Percentiles rank a stretch among this genome's conserved stretches.
phyloP scores from a whole-genome alignment of 306 rosid species.

The Prinsepia uniflora region DNA sequence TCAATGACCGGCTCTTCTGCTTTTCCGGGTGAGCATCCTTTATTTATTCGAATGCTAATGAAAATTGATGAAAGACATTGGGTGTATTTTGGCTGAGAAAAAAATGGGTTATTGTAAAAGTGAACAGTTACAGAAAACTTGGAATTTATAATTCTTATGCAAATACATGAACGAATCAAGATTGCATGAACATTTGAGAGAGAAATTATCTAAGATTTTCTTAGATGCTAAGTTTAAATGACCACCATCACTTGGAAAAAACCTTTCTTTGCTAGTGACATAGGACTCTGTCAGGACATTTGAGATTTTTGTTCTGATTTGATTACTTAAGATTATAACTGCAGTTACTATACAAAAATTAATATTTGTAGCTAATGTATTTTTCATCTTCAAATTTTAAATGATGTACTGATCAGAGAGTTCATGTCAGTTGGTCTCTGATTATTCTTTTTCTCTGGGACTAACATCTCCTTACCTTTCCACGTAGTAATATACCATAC shows the following conservation, averaged over 20 bases:
- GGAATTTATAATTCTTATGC: background rate
- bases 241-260: too few relatives aligned
- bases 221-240: too few relatives aligned
- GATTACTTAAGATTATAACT: background rate
- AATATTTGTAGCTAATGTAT: background rate
- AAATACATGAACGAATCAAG: too few relatives aligned
- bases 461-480: constrained; percentile 11
- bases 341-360: background rate
- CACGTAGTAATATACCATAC: constrained; percentile 59
- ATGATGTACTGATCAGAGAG: background rate
- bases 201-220: background rate
- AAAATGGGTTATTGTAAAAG: too few relatives aligned
- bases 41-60: constrained; percentile 4
- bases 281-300: too few relatives aligned
- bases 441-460: background rate
- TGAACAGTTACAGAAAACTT: background rate
- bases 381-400: background rate
- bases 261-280: background rate
- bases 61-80: background rate
- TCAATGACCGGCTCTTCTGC: constrained; percentile 45
- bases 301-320: background rate
- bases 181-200: background rate
- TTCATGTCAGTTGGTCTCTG: background rate
- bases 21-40: constrained; percentile 58
- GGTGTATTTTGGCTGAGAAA: background rate